These are phyloP conservation scores for Styphnolobium japonicum DNA, from an alignment of 306 rosid genomes.

Conservation along the genomic window DNA sequence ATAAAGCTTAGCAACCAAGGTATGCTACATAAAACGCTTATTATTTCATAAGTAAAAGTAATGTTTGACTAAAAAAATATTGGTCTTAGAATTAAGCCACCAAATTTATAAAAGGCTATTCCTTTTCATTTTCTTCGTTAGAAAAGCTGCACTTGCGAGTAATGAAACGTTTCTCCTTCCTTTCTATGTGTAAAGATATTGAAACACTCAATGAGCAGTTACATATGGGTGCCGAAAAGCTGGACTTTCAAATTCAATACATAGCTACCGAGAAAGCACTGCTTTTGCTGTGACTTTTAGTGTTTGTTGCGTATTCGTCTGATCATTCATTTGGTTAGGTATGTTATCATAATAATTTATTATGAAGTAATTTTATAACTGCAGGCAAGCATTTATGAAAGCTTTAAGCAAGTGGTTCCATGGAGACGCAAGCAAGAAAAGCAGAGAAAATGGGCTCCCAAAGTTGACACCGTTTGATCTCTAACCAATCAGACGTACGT, in stretches of 20 bases:
- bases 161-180: not conserved
- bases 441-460: constrained; percentile 3
- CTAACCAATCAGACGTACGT: not conserved
- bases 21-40: too few relatives aligned
- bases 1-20: too few relatives aligned
- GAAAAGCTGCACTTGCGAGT: not conserved
- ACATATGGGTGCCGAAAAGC: not conserved
- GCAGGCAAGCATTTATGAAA: constrained; percentile 66
- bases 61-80: not conserved
- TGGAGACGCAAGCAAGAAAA: constrained; percentile 63
- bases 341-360: not conserved
- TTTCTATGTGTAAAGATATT: not conserved
- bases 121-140: not conserved
- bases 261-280: not conserved
- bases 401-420: constrained; percentile 68
- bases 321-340: constrained; percentile 5
- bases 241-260: not conserved
- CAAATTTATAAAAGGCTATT: not conserved
- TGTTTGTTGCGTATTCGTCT: not conserved
- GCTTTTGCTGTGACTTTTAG: not conserved
- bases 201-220: not conserved
- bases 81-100: not conserved
- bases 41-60: too few relatives aligned
- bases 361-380: not conserved
- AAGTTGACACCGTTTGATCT: not conserved